Evolutionary conservation across 345 rosid genomes (phyloP), one percentile per base, ranked within the genome.

Genomic region (Noccaea bulbosa): DNA sequence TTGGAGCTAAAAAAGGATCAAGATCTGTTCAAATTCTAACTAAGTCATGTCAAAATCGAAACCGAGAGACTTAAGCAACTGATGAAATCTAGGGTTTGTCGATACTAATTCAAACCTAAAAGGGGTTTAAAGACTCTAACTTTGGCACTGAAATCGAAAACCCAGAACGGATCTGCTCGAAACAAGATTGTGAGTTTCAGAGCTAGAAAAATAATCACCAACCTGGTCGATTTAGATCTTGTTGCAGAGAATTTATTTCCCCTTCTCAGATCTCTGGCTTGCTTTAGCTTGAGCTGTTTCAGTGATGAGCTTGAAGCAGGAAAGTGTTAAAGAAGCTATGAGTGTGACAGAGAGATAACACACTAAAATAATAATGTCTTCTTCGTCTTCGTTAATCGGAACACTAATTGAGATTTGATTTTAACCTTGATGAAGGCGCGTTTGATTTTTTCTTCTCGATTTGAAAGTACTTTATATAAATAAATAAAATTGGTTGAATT

Each of bases 401-500:
- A 48, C 34, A 35, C 30, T 54, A 16, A 66, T 51, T 39, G 49
- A 24, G 72, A 68, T 67, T 67, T 33, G 70, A 54, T 53, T 54
- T 49, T 54, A 72, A 55, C 49, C 49, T 64, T 72, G 77, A 61
- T 51, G 44, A 45, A 72, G 76, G 70, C 76, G 76, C 65, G 65
- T 72, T 54, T 39, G 55, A 22, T 43, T 27, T 27, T 27, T 27
- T 27, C n/a, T n/a, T n/a, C n/a, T 27, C 30, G 30, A 27, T 27
- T 27, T 27, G 30, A 27, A 27, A 27, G 30, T 27, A 27, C 30
- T 27, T 27, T 3, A 27, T 27, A 27, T 27, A 27, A 2, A 27
- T 27, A 27, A 27, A 27, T 1, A 27, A 27, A 27, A 27, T 27
- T 27, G 30, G 30, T 17, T 53, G 69, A 43, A 74, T 67, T 74